A percentile compares a stretch with the other conserved stretches of the same genome.
Evolutionary conservation across 2,329 filamentous ascomycete species (phyloP).

Genomic region (Monosporascus sp.): DNA sequence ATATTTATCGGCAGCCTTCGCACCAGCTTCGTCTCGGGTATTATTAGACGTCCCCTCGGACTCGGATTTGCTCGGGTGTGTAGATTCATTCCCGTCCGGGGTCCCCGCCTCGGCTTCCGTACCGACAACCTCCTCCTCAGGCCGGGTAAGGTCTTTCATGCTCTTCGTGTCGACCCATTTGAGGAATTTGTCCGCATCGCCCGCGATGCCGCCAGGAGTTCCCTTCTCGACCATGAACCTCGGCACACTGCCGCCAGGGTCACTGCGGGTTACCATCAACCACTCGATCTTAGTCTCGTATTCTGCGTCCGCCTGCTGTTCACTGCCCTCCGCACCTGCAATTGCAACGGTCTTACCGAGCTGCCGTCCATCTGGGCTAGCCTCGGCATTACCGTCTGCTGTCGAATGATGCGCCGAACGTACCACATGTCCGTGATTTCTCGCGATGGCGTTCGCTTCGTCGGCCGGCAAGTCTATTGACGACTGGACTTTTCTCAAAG

Average conservation of each 20-base stretch:
- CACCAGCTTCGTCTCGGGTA: conserved; percentile 9
- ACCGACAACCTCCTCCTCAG: conserved; percentile 12
- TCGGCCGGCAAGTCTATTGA: conserved; percentile 36
- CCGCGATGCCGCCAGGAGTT: conserved; percentile 73
- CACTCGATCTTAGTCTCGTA: conserved; percentile 62
- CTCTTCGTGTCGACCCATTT: conserved; percentile 58
- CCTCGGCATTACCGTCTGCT: conserved; percentile 8
- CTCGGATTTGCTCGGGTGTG: background rate
- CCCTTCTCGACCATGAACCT: conserved; percentile 88
- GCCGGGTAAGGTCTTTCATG: conserved; percentile 27
- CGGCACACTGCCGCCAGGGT: conserved; percentile 83
- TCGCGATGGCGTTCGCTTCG: conserved; percentile 20
- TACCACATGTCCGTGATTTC: conserved; percentile 35
- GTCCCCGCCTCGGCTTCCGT: conserved; percentile 14
- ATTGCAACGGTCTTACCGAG: conserved; percentile 17
- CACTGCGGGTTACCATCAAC: conserved; percentile 88
- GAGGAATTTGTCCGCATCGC: conserved; percentile 74
- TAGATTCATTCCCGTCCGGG: conserved; percentile 23
- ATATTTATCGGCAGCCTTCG: conserved; percentile 7
- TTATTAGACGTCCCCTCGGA: conserved; percentile 3
- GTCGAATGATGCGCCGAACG: conserved; percentile 31
- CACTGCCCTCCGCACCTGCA: conserved; percentile 22
- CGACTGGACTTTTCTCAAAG: conserved; percentile 36
- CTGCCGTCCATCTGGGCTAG: conserved; percentile 30
- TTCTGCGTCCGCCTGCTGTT: conserved; percentile 22